Conservation (phyloP, 192 early-diverging fungal species). For the Podila epicladia region DNA sequence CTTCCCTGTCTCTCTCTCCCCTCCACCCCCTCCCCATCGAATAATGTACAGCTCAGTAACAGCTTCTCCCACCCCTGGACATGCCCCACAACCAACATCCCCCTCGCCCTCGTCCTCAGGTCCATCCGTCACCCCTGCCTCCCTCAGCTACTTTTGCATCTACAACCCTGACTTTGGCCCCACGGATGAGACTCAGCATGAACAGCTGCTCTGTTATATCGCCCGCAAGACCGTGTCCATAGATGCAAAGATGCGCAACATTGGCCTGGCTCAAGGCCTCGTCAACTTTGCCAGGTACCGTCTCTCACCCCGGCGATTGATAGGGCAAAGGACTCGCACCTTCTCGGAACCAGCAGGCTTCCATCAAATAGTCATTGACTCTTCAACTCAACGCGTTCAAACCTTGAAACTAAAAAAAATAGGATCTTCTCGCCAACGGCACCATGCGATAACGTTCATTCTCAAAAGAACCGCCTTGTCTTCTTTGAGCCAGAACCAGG, state of each 20-base stretch:
- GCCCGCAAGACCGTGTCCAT: slow-evolving; percentile 75
- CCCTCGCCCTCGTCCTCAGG: slow-evolving; percentile 17
- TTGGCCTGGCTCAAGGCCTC: slow-evolving; percentile 78
- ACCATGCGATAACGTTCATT: slow-evolving; percentile 65
- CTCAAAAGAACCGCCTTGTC: slow-evolving; percentile 67
- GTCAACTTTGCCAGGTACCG: slow-evolving; percentile 71
- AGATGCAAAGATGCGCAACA: slow-evolving; percentile 78
- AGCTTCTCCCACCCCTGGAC: slow-evolving; percentile 3
- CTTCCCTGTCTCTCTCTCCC: not conserved
- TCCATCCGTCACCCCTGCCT: slow-evolving; percentile 49
- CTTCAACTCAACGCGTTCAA: not conserved
- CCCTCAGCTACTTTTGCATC: slow-evolving; percentile 76
- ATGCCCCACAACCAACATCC: not conserved
- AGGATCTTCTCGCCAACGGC: slow-evolving; percentile 64
- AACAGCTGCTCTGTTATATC: slow-evolving; percentile 80
- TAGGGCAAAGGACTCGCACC: not conserved
- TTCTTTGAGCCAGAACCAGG: slow-evolving; percentile 66
- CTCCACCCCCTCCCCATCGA: not conserved
- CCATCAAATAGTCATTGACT: slow-evolving; percentile 2
- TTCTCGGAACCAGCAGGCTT: too few species aligned
- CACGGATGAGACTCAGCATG: slow-evolving; percentile 74
- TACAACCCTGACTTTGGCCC: slow-evolving; percentile 76
- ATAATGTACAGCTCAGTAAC: slow-evolving; percentile 28
- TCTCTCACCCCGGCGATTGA: not conserved
- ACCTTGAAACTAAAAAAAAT: not conserved